phyloP scores from a whole-genome alignment of 176 grass and related monocot species.

The Sorghum bicolor region DNA sequence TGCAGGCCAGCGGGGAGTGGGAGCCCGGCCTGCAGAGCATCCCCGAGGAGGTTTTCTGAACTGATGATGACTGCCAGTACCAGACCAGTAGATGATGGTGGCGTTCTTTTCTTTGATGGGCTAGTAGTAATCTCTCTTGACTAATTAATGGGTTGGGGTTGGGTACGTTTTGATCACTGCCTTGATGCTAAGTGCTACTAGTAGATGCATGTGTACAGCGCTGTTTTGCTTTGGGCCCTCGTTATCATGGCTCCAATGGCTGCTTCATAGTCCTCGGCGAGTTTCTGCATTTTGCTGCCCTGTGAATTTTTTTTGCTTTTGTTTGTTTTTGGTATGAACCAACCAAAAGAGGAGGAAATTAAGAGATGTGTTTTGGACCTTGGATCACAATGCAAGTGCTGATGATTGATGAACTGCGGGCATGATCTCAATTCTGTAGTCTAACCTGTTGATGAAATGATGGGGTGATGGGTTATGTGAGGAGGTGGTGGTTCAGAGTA shows the following conservation, averaged over 20 bases:
- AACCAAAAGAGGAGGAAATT: not conserved
- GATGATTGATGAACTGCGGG: not conserved
- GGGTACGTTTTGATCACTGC: conserved; percentile 44
- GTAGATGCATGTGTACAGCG: conserved; percentile 47
- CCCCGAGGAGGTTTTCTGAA: conserved; percentile 65
- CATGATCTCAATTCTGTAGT: not conserved
- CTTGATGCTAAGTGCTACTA: conserved; percentile 36
- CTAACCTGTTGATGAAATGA: not conserved
- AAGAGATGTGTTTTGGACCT: conserved; percentile 16
- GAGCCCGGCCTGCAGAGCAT: conserved; percentile 83
- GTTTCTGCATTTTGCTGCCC: conserved; percentile 19
- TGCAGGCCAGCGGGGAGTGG: conserved; percentile 53
- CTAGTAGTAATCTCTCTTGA: conserved; percentile 30
- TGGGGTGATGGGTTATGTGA: not conserved
- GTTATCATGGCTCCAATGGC: not conserved
- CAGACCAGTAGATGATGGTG: conserved; percentile 22
- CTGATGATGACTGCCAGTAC: not conserved
- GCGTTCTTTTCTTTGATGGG: not conserved
- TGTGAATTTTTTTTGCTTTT: conserved; percentile 6
- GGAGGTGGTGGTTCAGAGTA: not conserved
- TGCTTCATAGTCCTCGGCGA: conserved; percentile 15
- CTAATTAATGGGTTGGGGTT: conserved; percentile 37
- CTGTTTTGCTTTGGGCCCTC: conserved; percentile 23
- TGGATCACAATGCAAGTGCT: conserved; percentile 7
- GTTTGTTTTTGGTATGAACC: conserved; percentile 13